Evolutionary conservation across 768 basidiomycete species (phyloP).

Genomic region (Coprinopsis sp.): DNA sequence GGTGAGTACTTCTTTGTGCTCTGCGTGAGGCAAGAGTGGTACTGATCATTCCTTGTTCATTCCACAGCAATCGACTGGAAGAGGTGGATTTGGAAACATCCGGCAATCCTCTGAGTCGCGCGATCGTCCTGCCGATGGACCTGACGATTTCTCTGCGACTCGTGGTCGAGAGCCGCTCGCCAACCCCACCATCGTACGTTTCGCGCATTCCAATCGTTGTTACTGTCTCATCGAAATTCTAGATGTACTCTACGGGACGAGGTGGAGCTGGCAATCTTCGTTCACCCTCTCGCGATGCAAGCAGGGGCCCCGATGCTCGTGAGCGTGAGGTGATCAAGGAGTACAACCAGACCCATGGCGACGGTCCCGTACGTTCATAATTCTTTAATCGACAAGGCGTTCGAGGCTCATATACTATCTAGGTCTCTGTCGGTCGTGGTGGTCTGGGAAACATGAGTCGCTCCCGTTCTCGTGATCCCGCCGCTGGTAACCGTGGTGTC

Average conservation of each 20-base stretch:
- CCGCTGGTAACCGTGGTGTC: slow-evolving; percentile 24
- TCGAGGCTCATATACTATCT: not conserved
- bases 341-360: slow-evolving; percentile 26
- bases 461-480: slow-evolving; percentile 47
- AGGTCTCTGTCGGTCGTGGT: slow-evolving; percentile 63
- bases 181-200: slow-evolving; percentile 33
- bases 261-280: slow-evolving; percentile 86
- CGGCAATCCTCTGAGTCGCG: slow-evolving; percentile 43
- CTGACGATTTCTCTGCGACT: slow-evolving; percentile 52
- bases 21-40: slow-evolving; percentile 3
- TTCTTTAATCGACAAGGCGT: not conserved
- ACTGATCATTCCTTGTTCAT: not conserved
- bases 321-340: slow-evolving; percentile 39
- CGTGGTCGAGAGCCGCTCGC: slow-evolving; percentile 57
- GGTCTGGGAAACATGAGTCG: slow-evolving; percentile 61
- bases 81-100: slow-evolving; percentile 70
- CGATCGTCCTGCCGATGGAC: slow-evolving; percentile 39
- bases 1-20: slow-evolving; percentile 29
- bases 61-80: slow-evolving; percentile 51
- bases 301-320: slow-evolving; percentile 20
- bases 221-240: not conserved
- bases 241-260: slow-evolving; percentile 60
- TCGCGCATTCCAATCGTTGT: not conserved
- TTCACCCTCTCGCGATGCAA: slow-evolving; percentile 60
- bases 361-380: slow-evolving; percentile 29